These are phyloP conservation scores for Candida coleopterorum DNA, from an alignment of 805 yeast genomes.

Conservation along the genomic window DNA sequence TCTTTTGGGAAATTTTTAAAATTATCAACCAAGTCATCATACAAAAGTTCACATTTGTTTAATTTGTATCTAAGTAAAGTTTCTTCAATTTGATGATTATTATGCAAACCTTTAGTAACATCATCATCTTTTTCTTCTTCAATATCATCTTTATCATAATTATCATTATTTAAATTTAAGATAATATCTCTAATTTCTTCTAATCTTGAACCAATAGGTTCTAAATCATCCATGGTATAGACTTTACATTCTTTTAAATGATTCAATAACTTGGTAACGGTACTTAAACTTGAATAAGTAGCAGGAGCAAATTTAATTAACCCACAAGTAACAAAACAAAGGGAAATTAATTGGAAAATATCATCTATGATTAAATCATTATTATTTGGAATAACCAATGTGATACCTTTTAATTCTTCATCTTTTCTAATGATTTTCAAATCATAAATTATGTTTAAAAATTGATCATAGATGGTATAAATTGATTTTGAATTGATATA, in stretches of 20 bases:
- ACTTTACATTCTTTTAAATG: conserved; percentile 79
- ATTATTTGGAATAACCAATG: conserved; percentile 37
- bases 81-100: conserved; percentile 48
- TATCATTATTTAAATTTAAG: conserved; percentile 34
- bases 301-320: conserved; percentile 88
- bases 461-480: conserved; percentile 52
- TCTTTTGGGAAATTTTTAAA: conserved; percentile 39
- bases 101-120: conserved; percentile 10
- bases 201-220: conserved; percentile 71
- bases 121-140: conserved; percentile 14
- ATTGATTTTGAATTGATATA: conserved; percentile 67
- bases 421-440: conserved; percentile 50
- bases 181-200: conserved; percentile 66
- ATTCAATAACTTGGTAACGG: conserved; percentile 78
- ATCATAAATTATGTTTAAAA: conserved; percentile 49
- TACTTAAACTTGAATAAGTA: conserved; percentile 81
- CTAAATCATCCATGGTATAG: conserved; percentile 78
- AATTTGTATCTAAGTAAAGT: conserved; percentile 60
- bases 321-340: conserved; percentile 90
- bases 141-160: conserved; percentile 16
- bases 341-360: conserved; percentile 79
- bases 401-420: conserved; percentile 36
- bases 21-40: conserved; percentile 49
- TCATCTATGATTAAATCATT: conserved; percentile 82
- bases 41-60: conserved; percentile 55